A percentile compares a stretch with the other conserved stretches of the same genome.
Conservation (phyloP, 2,329 filamentous ascomycete genomes). For the Orbilia oligospora region DNA sequence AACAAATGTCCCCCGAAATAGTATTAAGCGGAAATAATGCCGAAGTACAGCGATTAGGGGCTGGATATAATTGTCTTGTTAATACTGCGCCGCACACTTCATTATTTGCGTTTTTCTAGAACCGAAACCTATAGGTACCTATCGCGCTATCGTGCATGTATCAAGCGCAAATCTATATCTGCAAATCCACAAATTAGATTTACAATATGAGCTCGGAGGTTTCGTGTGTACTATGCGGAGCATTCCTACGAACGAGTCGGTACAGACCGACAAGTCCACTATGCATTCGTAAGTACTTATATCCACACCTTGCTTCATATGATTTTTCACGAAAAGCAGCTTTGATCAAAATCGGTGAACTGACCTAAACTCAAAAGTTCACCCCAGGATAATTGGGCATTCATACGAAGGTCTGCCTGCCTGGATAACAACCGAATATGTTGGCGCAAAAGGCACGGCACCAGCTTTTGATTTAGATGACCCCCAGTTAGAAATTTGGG, state of each 20-base stretch:
- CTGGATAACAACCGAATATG: slow-evolving; percentile 14
- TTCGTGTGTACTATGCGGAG: slow-evolving; percentile 36
- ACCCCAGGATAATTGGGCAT: slow-evolving; percentile 40
- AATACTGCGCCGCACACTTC: background rate
- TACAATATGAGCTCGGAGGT: slow-evolving; percentile 31
- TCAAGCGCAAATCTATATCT: too few relatives aligned
- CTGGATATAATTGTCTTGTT: background rate
- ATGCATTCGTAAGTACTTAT: slow-evolving; percentile 29
- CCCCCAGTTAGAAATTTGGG: slow-evolving; percentile 11
- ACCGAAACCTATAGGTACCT: background rate
- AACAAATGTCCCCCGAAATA: slow-evolving; percentile 1
- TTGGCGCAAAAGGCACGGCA: background rate
- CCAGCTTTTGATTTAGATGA: background rate
- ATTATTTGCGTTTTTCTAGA: background rate
- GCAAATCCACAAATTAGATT: background rate
- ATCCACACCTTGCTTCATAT: background rate
- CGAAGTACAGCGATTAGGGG: background rate
- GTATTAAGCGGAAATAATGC: background rate
- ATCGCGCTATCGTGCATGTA: too few relatives aligned
- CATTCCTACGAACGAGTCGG: background rate
- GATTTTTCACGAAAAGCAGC: background rate
- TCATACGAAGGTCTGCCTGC: background rate
- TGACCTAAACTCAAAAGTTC: slow-evolving; percentile 6
- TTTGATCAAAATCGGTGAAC: background rate
- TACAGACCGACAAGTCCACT: background rate